phyloP scores from a whole-genome alignment of 208 protist genomes.

The Leishmania tropica region DNA sequence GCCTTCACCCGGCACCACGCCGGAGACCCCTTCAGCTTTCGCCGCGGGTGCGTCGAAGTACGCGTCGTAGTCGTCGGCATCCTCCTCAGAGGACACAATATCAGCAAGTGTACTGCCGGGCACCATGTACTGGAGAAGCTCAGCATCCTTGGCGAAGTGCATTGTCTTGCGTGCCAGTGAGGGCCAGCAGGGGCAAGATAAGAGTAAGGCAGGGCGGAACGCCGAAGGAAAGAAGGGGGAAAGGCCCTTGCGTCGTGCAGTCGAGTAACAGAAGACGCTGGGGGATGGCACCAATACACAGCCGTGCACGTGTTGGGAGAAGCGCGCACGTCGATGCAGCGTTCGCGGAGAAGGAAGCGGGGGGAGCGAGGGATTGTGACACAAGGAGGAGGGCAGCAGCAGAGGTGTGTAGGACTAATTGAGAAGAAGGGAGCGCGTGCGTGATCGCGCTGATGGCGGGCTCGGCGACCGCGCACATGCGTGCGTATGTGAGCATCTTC shows the following conservation, averaged over 20 bases:
- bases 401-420: neutral
- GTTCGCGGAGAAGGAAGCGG: neutral
- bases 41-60: conserved; percentile 52
- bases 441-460: neutral
- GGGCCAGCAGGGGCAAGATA: neutral
- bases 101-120: conserved; percentile 78
- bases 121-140: conserved; percentile 82
- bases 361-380: too few species aligned
- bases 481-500: neutral
- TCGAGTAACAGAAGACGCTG: neutral
- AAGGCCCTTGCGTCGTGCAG: neutral
- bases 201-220: neutral
- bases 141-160: conserved; percentile 24
- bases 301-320: neutral
- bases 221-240: neutral
- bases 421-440: neutral
- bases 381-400: neutral
- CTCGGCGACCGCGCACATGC: neutral
- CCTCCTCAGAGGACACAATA: conserved; percentile 54
- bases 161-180: neutral
- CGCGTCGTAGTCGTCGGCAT: conserved; percentile 51
- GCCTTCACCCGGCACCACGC: conserved; percentile 25
- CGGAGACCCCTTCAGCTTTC: conserved; percentile 21
- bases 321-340: neutral
- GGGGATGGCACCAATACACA: neutral